A percentile compares a stretch with the other conserved stretches of the same genome.
phyloP scores from a whole-genome alignment of 202 grass and related monocot species.

The Carex arenaria region DNA sequence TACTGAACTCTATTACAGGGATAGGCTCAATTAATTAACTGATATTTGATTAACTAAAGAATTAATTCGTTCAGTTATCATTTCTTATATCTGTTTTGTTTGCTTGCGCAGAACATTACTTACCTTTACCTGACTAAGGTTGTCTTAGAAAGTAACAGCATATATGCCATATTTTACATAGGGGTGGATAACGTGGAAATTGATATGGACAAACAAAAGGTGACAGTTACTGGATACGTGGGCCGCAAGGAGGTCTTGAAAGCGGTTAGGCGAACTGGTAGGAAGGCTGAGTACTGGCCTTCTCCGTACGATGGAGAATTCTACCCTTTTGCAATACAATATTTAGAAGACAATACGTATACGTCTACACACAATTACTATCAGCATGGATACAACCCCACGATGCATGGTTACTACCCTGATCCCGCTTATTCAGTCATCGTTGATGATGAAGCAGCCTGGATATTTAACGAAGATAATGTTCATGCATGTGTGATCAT shows the following conservation, averaged over 20 bases:
- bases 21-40: background rate
- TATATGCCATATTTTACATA: conserved; percentile 7
- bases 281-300: conserved; percentile 86
- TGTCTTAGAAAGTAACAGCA: background rate
- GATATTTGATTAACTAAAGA: background rate
- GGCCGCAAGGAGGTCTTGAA: conserved; percentile 56
- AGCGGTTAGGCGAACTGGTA: conserved; percentile 62
- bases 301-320: conserved; percentile 63
- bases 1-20: background rate
- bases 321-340: conserved; percentile 72
- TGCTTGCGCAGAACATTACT: background rate
- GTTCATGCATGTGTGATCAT: conserved; percentile 74
- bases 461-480: conserved; percentile 75
- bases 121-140: background rate
- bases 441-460: conserved; percentile 54
- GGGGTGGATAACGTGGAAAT: conserved; percentile 68
- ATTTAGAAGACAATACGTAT: conserved; percentile 64
- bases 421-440: conserved; percentile 61
- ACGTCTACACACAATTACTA: conserved; percentile 58
- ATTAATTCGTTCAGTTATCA: background rate
- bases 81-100: background rate
- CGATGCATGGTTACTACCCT: conserved; percentile 52
- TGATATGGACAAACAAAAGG: conserved; percentile 78
- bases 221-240: conserved; percentile 73
- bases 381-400: conserved; percentile 62